Base-by-base conservation (phyloP, 2,329 filamentous ascomycete genomes). In the Fusarium sp. region DNA sequence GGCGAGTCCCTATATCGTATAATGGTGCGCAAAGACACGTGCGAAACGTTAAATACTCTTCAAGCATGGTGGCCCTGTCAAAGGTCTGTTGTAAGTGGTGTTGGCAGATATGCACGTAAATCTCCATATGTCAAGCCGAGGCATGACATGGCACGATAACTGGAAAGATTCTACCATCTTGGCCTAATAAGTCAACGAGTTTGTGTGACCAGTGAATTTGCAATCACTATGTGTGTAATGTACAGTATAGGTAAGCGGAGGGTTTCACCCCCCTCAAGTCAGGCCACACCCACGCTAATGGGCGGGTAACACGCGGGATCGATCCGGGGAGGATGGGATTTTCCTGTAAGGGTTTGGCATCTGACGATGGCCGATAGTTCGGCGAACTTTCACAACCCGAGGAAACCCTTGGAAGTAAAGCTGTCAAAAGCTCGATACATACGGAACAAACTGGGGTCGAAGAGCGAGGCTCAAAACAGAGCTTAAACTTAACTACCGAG, bases 251-350 rank as follows among this genome's bases (percentile, higher is more conserved):
- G 25, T 29, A 21, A 31, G 35, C 35, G 46, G 57, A 35, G 46
- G 35, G 37, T 12, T 64, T 39, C 62, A 64, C 46, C 62, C 60
- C 60, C 46, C 51, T 63, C 33, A 64, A 27, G 31, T 33, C 54
- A 27, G 23, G 41, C 54, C 23, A 57, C 38, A 19, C 27, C n/a
- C 73, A 73, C 63, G 63, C 72, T 74, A 69, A 76, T 76, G 66
- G 72, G 49, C 74, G 74, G 69, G 71, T 75, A 75, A 69, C 25
- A 37, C 45, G 57, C 60, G 29, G 65, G 63, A 45, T 64, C 66
- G 75, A 77, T 76, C 75, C 75, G 75, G 66, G 29, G 73, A 66
- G 67, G 72, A 76, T 57, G 45, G 42, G 58, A 31, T 69, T 58
- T 71, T 38, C 73, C 57, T 44, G 63, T 59, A 57, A 31, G 44